phyloP scores from a whole-genome alignment of 1,139 yeast species.

The Taphrina wiesneri region DNA sequence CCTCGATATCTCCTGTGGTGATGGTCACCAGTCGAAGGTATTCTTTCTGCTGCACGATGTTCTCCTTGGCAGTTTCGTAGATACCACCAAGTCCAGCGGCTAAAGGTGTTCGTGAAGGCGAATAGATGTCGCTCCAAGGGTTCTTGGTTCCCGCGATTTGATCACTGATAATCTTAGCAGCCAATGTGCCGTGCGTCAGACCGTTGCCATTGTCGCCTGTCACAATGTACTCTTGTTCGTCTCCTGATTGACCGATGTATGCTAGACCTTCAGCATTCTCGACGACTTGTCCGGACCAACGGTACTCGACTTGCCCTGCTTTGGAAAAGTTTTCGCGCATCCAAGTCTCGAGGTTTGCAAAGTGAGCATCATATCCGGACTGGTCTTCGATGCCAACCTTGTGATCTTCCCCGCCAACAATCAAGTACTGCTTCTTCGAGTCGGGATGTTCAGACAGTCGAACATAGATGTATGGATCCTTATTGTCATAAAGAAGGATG shows the following conservation, averaged over 20 bases:
- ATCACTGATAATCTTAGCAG: constrained; percentile 11
- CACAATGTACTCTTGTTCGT: constrained; percentile 15
- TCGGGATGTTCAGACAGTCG: constrained; percentile 13
- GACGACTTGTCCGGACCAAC: constrained; percentile 30
- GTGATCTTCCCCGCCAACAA: constrained; percentile 30
- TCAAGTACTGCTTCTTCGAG: constrained; percentile 14
- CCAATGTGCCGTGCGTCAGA: constrained; percentile 26
- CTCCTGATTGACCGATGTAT: constrained; percentile 19
- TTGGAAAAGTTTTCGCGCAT: constrained; percentile 14
- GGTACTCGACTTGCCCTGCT: constrained; percentile 6
- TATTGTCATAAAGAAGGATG: constrained; percentile 20
- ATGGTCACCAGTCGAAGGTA: constrained; percentile 2
- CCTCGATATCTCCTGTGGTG: constrained; percentile 10
- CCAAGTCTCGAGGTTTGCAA: constrained; percentile 21
- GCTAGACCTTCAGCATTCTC: constrained; percentile 22
- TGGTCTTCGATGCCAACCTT: constrained; percentile 19
- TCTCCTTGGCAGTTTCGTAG: constrained; percentile 19
- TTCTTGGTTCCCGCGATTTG: neutral
- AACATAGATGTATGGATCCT: constrained; percentile 23
- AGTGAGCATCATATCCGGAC: constrained; percentile 3
- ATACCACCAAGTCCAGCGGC: neutral
- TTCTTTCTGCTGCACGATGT: constrained; percentile 14
- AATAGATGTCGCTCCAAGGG: constrained; percentile 8
- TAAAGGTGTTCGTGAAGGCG: constrained; percentile 9
- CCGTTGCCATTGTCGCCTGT: constrained; percentile 32